These are phyloP conservation scores for Alternaria burnsii DNA, from an alignment of 2,329 filamentous ascomycete species.

Conservation along the genomic window DNA sequence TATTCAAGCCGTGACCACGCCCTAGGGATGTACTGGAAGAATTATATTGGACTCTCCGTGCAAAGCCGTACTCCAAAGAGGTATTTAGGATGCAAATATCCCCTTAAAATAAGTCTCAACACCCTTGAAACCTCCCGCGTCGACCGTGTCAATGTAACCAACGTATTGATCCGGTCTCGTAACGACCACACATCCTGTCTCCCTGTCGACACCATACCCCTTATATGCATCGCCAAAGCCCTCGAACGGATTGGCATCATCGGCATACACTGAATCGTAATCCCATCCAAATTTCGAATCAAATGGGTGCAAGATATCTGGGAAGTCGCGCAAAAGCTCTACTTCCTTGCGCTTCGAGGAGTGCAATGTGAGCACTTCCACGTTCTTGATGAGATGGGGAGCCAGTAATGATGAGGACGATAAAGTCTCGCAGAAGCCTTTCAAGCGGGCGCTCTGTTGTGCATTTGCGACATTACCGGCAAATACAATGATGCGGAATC, in stretches of 20 bases:
- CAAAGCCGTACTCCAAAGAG: not conserved
- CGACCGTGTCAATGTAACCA: constrained; percentile 53
- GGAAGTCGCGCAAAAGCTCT: constrained; percentile 53
- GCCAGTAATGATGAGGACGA: constrained; percentile 53
- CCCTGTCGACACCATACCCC: constrained; percentile 65
- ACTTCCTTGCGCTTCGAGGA: constrained; percentile 59
- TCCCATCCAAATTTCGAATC: constrained; percentile 52
- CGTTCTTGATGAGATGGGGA: constrained; percentile 57
- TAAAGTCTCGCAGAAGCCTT: constrained; percentile 59
- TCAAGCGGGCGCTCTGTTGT: constrained; percentile 56
- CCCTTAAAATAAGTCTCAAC: constrained; percentile 46
- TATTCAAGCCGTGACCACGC: not conserved
- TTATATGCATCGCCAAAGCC: constrained; percentile 60
- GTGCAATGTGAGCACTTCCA: constrained; percentile 71
- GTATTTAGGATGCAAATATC: constrained; percentile 29
- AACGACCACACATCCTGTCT: constrained; percentile 66
- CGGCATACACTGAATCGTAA: constrained; percentile 57
- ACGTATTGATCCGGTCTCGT: constrained; percentile 75
- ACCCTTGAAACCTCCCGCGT: constrained; percentile 39
- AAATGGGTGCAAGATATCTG: constrained; percentile 55
- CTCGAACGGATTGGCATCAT: constrained; percentile 56
- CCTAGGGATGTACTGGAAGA: not conserved
- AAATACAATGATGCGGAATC: constrained; percentile 69
- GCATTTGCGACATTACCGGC: constrained; percentile 63
- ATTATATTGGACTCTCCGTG: not conserved